Evolutionary conservation across 176 grass and related monocot genomes (phyloP), one percentile per base, ranked within the genome.

Genomic region (Aegilops umbellulata): DNA sequence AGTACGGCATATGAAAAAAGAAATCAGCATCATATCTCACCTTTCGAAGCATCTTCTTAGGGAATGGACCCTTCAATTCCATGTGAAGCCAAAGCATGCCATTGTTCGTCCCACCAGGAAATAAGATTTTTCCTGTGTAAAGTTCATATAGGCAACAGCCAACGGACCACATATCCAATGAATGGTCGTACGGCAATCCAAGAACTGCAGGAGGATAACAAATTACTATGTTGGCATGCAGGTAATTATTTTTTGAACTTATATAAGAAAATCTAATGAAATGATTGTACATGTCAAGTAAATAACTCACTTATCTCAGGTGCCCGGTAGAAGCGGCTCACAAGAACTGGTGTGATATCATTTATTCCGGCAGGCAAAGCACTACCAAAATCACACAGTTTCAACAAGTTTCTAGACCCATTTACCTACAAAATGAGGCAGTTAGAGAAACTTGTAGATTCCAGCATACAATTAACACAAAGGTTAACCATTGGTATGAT

Each of bases 321-420:
- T 42, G 94, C 92, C 42, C 97, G 87, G 76, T 99, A 99, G 86
- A 99, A 99, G 64, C 97, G 97, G 88, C 97, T 99, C 41, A 99
- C 97, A 88, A 99, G 94, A 78, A 96, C 91, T 32, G 97, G 97
- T 15, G 97, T 99, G 81, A 95, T 93, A 29, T 98, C 92, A 75
- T 98, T 98, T 94, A 94, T 90, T 81, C 96, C 96, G 66, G 92
- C 93, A 92, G 95, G 71, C 96, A 95, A 95, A 81, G 96, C 96
- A 46, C 94, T 98, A 60, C 96, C 96, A 88, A 98, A 95, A 92
- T 98, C 96, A 88, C 96, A 98, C 26, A 95, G 84, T 80, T 95
- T 98, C 68, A 98, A 64, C 58, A 98, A 88, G 92, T 94, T 99
- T 69, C 91, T 96, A 65, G 94, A 85, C 62, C 95, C 94, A 34